Evolutionary conservation across 768 basidiomycete genomes (phyloP).

Genomic region (Lepiota brunneoincarnata): DNA sequence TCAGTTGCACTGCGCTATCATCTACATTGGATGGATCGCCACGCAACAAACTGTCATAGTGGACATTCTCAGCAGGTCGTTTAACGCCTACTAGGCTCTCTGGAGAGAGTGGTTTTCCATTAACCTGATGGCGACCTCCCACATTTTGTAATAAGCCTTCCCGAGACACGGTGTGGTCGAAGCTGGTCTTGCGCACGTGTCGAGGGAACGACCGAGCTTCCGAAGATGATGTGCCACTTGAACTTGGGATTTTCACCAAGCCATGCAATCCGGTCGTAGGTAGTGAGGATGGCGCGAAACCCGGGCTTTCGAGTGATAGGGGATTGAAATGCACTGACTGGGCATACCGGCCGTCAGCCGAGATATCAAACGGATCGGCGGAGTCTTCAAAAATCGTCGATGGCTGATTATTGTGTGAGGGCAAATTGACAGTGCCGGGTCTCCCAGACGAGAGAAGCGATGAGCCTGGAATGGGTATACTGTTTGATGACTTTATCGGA

Average conservation of each 20-base stretch:
- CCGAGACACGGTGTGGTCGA: slow-evolving; percentile 81
- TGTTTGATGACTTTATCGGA: slow-evolving; percentile 18
- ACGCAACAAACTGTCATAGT: slow-evolving; percentile 75
- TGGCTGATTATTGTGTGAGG: slow-evolving; percentile 38
- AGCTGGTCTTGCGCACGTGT: slow-evolving; percentile 91
- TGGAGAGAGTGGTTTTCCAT: slow-evolving; percentile 63
- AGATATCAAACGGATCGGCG: slow-evolving; percentile 16
- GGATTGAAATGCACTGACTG: slow-evolving; percentile 29
- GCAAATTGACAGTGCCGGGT: slow-evolving; percentile 38
- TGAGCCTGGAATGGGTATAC: slow-evolving; percentile 39
- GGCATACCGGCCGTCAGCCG: slow-evolving; percentile 21
- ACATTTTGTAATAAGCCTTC: slow-evolving; percentile 41
- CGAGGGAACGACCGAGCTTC: slow-evolving; percentile 64
- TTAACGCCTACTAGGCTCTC: slow-evolving; percentile 70
- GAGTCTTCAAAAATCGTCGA: slow-evolving; percentile 33
- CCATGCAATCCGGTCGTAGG: slow-evolving; percentile 72
- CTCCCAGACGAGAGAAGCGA: slow-evolving; percentile 45
- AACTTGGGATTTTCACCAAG: slow-evolving; percentile 35
- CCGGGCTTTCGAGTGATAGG: slow-evolving; percentile 39
- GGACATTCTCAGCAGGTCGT: slow-evolving; percentile 79
- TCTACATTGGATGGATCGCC: slow-evolving; percentile 68
- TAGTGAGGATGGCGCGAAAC: slow-evolving; percentile 68
- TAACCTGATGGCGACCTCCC: slow-evolving; percentile 72
- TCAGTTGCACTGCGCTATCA: slow-evolving; percentile 24
- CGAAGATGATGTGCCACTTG: slow-evolving; percentile 28